phyloP scores from a whole-genome alignment of 305 asterid species.

The Fraxinus floribunda region DNA sequence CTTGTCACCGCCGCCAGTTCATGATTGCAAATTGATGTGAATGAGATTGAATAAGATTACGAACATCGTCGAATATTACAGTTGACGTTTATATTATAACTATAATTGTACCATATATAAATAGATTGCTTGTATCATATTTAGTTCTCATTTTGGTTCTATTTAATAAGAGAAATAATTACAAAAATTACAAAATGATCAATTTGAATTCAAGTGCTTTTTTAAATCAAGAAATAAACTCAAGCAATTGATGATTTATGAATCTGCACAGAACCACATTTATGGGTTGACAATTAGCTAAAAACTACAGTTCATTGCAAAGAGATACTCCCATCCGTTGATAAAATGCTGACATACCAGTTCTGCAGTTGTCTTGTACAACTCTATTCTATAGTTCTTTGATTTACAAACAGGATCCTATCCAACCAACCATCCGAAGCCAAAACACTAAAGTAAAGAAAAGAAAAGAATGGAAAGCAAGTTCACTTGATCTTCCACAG shows the following conservation, averaged over 20 bases:
- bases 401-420: not conserved
- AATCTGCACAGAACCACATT: not conserved
- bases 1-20: too few species aligned
- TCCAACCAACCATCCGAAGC: not conserved
- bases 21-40: too few species aligned
- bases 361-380: not conserved
- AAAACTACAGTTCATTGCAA: not conserved
- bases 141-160: too few species aligned
- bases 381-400: not conserved
- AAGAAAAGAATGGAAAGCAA: not conserved
- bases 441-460: not conserved
- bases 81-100: too few species aligned
- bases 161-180: slow-evolving; percentile 11
- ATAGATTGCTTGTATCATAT: too few species aligned
- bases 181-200: not conserved
- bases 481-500: not conserved
- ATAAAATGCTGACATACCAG: not conserved
- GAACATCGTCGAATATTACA: too few species aligned
- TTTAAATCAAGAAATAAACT: not conserved
- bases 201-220: not conserved
- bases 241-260: not conserved
- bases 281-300: not conserved
- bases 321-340: not conserved
- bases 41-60: too few species aligned
- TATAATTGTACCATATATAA: too few species aligned